These are phyloP conservation scores for Podaxis sp. DNA, from an alignment of 768 basidiomycete species.

Conservation along the genomic window DNA sequence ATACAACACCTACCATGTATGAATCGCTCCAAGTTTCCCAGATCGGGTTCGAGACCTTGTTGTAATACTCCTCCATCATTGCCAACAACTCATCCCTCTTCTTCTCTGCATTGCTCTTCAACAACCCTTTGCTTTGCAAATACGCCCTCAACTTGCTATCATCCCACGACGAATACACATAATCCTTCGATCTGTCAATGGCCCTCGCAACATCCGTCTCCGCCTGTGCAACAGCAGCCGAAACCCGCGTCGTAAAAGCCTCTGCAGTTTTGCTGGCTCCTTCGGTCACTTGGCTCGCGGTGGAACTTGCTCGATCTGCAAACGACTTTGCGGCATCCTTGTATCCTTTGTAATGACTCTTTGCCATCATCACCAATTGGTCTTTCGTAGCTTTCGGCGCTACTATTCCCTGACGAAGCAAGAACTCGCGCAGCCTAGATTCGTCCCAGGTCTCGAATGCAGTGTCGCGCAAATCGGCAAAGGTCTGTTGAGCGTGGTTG, in stretches of 20 bases:
- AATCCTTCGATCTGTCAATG: constrained; percentile 79
- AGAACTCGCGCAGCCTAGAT: constrained; percentile 73
- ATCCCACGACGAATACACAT: constrained; percentile 88
- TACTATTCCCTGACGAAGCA: constrained; percentile 86
- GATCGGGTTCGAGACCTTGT: constrained; percentile 56
- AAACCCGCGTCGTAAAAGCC: constrained; percentile 30
- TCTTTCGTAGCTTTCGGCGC: constrained; percentile 78
- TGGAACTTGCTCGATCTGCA: constrained; percentile 45
- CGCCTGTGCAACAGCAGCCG: constrained; percentile 41
- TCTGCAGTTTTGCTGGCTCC: constrained; percentile 41
- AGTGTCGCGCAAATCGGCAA: constrained; percentile 55
- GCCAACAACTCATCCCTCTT: constrained; percentile 66
- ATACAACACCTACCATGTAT: constrained; percentile 59
- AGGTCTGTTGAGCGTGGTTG: constrained; percentile 59
- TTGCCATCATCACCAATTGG: constrained; percentile 76
- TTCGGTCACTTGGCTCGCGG: constrained; percentile 45
- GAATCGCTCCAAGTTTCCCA: constrained; percentile 89
- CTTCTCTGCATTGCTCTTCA: constrained; percentile 60
- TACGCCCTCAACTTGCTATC: constrained; percentile 71
- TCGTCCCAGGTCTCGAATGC: constrained; percentile 87
- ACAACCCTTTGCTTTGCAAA: constrained; percentile 71
- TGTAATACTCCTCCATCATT: constrained; percentile 71
- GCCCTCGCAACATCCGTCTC: constrained; percentile 47
- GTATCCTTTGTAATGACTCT: constrained; percentile 64
- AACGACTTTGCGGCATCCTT: constrained; percentile 58